phyloP scores from a whole-genome alignment of 345 rosid species.

The Anacardium occidentale region DNA sequence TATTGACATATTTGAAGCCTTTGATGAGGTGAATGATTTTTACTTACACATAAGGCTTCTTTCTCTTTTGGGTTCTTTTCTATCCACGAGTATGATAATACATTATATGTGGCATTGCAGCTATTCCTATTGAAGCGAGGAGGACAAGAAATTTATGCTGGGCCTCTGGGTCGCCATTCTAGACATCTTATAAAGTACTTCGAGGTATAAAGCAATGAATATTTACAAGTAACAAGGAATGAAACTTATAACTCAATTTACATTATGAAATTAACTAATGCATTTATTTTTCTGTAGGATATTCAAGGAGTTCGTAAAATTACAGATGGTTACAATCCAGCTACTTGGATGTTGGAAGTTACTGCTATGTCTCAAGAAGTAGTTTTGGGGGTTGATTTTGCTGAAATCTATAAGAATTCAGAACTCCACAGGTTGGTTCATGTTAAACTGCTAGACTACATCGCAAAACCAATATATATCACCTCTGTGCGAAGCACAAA shows the following conservation, averaged over 20 bases:
- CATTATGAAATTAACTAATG: too few species aligned
- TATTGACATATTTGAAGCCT: slow-evolving; percentile 48
- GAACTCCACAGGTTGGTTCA: slow-evolving; percentile 48
- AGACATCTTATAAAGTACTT: slow-evolving; percentile 56
- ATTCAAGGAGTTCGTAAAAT: slow-evolving; percentile 61
- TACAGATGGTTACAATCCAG: slow-evolving; percentile 78
- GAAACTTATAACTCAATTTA: too few species aligned
- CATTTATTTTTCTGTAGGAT: slow-evolving; percentile 29
- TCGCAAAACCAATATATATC: background rate
- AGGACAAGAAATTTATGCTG: slow-evolving; percentile 77
- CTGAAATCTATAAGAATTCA: slow-evolving; percentile 54
- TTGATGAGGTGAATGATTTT: slow-evolving; percentile 42
- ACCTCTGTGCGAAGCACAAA: background rate
- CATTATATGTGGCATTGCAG: slow-evolving; percentile 32
- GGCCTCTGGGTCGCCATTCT: slow-evolving; percentile 76
- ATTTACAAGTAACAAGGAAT: background rate
- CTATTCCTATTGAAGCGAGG: slow-evolving; percentile 71
- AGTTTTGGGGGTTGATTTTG: slow-evolving; percentile 57
- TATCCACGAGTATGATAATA: background rate
- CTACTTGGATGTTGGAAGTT: slow-evolving; percentile 92
- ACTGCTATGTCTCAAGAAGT: slow-evolving; percentile 57
- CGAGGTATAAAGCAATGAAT: slow-evolving; percentile 43
- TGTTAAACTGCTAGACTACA: background rate
- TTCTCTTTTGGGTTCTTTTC: background rate
- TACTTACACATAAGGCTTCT: background rate